phyloP scores from a whole-genome alignment of 495 filamentous ascomycete genomes.

The Darksidea phi region DNA sequence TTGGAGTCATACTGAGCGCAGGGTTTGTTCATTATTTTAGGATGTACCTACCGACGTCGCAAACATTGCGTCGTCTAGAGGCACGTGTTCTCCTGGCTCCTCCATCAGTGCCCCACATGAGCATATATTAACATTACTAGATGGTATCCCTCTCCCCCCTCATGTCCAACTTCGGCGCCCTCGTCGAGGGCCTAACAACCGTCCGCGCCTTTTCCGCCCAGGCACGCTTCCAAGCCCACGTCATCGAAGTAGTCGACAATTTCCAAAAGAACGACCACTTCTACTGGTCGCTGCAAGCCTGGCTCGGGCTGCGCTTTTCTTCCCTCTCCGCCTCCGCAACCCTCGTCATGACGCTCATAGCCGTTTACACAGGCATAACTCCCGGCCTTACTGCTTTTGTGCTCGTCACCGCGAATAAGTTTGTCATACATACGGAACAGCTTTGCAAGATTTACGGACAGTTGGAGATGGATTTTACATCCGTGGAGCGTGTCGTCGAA shows the following conservation, averaged over 20 bases:
- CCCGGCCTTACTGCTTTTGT: conserved; percentile 77
- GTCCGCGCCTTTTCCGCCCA: conserved; percentile 71
- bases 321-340: conserved; percentile 66
- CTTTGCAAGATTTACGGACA: conserved; percentile 75
- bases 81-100: neutral
- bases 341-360: conserved; percentile 67
- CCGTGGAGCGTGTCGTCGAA: conserved; percentile 79
- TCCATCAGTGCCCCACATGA: too few relatives aligned
- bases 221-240: conserved; percentile 68
- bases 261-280: conserved; percentile 94
- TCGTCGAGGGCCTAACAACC: conserved; percentile 75
- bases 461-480: conserved; percentile 87
- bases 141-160: conserved; percentile 80
- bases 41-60: conserved; percentile 75
- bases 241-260: conserved; percentile 71
- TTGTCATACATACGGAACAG: conserved; percentile 67
- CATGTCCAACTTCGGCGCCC: conserved; percentile 80
- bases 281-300: conserved; percentile 81
- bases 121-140: conserved; percentile 14
- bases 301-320: conserved; percentile 79
- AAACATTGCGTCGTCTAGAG: conserved; percentile 75
- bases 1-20: conserved; percentile 61
- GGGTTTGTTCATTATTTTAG: conserved; percentile 67
- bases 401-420: conserved; percentile 58
- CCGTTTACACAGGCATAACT: conserved; percentile 65